phyloP scores from a whole-genome alignment of 495 filamentous ascomycete species.

The Oidiodendron maius region DNA sequence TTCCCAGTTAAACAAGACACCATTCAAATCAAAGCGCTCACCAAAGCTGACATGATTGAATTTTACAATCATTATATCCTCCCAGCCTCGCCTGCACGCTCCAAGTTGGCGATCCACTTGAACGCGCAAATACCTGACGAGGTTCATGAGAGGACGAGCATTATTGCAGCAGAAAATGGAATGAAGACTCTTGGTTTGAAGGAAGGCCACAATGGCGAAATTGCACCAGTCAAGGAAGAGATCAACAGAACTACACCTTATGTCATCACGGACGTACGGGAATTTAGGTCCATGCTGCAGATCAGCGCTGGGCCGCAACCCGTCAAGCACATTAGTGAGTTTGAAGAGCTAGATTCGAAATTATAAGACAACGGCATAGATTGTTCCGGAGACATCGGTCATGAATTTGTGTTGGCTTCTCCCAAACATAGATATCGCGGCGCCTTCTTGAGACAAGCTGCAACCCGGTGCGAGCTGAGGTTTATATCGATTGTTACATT shows the following conservation, averaged over 20 bases:
- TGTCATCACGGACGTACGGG: conserved; percentile 67
- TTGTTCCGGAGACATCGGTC: no score
- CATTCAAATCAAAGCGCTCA: conserved; percentile 63
- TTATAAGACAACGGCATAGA: conserved; percentile 16
- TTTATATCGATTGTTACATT: no score
- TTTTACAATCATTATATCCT: conserved; percentile 77
- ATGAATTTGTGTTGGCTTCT: neutral
- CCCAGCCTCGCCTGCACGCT: conserved; percentile 63
- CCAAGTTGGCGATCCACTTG: conserved; percentile 80
- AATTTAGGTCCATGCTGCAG: conserved; percentile 67
- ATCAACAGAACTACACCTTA: conserved; percentile 36
- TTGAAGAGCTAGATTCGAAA: conserved; percentile 53
- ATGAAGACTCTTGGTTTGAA: conserved; percentile 32
- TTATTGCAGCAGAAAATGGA: conserved; percentile 30
- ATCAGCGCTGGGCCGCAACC: conserved; percentile 65
- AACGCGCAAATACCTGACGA: conserved; percentile 51
- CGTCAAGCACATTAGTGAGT: conserved; percentile 70
- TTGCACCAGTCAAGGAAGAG: conserved; percentile 23
- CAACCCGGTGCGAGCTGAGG: no score
- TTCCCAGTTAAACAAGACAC: conserved; percentile 66
- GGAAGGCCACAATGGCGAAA: conserved; percentile 34
- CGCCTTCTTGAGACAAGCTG: no score
- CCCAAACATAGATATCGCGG: no score
- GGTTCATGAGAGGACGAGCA: neutral
- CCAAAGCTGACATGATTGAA: conserved; percentile 68